phyloP scores from a whole-genome alignment of 169 alveolate genomes.

The Plasmodium knowlesi region DNA sequence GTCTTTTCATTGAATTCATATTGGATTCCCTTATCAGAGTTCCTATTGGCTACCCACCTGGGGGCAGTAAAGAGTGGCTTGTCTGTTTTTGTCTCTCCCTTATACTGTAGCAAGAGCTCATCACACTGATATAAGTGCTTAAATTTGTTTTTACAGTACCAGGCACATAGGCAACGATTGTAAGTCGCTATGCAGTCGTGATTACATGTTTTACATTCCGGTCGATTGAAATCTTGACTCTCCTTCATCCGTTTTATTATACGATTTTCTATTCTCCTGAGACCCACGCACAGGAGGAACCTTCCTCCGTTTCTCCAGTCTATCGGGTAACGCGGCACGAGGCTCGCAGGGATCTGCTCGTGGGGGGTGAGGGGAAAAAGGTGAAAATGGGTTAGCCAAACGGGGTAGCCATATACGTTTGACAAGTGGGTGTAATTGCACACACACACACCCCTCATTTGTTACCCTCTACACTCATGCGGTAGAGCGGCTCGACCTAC shows the following conservation, averaged over 20 bases:
- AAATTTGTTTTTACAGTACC: constrained; percentile 71
- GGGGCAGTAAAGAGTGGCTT: constrained; percentile 81
- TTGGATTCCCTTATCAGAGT: constrained; percentile 4
- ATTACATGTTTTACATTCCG: constrained; percentile 84
- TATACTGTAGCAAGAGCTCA: constrained; percentile 74
- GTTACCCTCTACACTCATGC: not conserved
- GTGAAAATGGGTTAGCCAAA: not conserved
- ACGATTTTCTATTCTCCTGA: constrained; percentile 86
- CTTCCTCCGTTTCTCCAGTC: constrained; percentile 93
- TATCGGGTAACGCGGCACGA: constrained; percentile 88
- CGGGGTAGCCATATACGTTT: too few species aligned
- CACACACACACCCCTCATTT: too few species aligned
- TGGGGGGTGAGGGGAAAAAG: not conserved
- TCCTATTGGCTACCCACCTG: constrained; percentile 79
- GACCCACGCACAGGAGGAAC: constrained; percentile 84
- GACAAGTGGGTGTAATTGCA: not conserved
- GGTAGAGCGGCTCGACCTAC: too few species aligned
- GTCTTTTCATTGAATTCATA: not conserved
- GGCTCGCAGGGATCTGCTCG: constrained; percentile 86
- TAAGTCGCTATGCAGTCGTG: constrained; percentile 81
- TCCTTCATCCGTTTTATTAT: constrained; percentile 78
- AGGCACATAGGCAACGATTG: constrained; percentile 82
- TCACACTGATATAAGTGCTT: constrained; percentile 76
- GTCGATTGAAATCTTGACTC: constrained; percentile 79
- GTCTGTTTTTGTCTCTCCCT: constrained; percentile 79